Evolutionary conservation across 208 protist genomes (phyloP), one percentile per base, ranked within the genome.

Genomic region (Entamoeba moshkovskii): DNA sequence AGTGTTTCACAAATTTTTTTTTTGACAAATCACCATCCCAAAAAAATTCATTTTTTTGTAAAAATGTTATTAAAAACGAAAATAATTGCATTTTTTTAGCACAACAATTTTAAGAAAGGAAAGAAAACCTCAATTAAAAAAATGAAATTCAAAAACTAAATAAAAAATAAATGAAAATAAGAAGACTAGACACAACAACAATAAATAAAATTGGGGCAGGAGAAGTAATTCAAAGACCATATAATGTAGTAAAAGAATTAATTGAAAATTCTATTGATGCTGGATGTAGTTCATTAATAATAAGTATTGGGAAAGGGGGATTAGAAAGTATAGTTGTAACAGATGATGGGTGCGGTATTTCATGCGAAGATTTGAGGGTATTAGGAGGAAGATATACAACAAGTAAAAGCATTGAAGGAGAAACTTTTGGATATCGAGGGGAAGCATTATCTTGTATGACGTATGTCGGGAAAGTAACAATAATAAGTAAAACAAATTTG

Each of bases 231-330:
- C 94, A 94, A 42, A 5, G 94, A 38, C 94, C 94, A 3, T 52
- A 47, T 18, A 93, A 94, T n/a, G 94, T 85, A n/a, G 92, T 94
- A 2, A 94, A 94, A 93, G 94, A 94, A 45, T 45, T 94, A 33
- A 94, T 94, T 44, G 94, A 94, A 92, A 94, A 94, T 46, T 49
- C 33, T 25, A 92, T 94, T 46, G 94, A 94, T 93, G 94, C 94
- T 11, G 6, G 42, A 45, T 46, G n/a, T 29, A 94, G 92, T 13
- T 13, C 94, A 85, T 52, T 94, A 11, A 66, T 42, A 8, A 45
- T 94, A 22, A 45, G 16, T 93, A 29, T 52, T 11, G 25, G 29
- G 42, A 33, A 93, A 91, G 94, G 94, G 3, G 94, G 94, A 6
- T 85, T 92, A 45, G 38, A 94, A 45, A 25, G 46, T 33, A 48